Evolutionary conservation across 176 grass and related monocot species (phyloP), one percentile per base, ranked within the genome.

Genomic region (Saccharum spontaneum): DNA sequence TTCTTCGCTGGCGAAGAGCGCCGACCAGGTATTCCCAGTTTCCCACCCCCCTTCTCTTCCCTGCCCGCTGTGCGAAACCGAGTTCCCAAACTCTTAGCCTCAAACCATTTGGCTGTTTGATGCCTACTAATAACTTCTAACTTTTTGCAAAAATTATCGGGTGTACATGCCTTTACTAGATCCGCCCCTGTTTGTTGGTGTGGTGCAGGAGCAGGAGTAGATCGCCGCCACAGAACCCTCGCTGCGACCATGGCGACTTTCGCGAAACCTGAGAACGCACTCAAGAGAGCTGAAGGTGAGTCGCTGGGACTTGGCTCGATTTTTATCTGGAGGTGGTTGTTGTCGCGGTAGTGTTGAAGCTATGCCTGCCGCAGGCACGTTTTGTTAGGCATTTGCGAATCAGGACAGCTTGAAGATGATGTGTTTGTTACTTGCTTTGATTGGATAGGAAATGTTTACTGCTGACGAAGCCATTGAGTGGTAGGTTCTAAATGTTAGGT

Each of bases 231-330:
- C 86, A 61, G 75, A 80, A 69, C 76, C 31, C 59, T 87, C 24
- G 52, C 55, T 84, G 33, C 72, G 61, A 87, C 57, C 84, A 99
- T 99, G 97, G 82, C 94, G 41, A 99, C 93, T 49, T 94, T 99
- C 80, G 93, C 92, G 14, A 99, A 99, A 76, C 97, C 94, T 12
- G 94, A 99, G 89, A 99, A 99, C 76, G 97, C 97, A 44, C 83
- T 99, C 4, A 99, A 99, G 91, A 89, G 91, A 69, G 93, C 91
- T 17, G 97, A 99, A 76, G 97, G 97, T 99, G 82, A 81, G 76
- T 67, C 20, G 4, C 12, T 22, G 40, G 26, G 4, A 67, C 20
- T 46, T 31, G 17, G 13, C 10, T 74, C 5, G 3, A 52, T 62
- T 79, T 55, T 46, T 23, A 34, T 23, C 55, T 4, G 50, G 30